Percentiles rank a stretch among this genome's conserved stretches.
These are phyloP conservation scores for Aotearoamyces nothofagi DNA, from an alignment of 2,329 filamentous ascomycete species.

Conservation along the genomic window DNA sequence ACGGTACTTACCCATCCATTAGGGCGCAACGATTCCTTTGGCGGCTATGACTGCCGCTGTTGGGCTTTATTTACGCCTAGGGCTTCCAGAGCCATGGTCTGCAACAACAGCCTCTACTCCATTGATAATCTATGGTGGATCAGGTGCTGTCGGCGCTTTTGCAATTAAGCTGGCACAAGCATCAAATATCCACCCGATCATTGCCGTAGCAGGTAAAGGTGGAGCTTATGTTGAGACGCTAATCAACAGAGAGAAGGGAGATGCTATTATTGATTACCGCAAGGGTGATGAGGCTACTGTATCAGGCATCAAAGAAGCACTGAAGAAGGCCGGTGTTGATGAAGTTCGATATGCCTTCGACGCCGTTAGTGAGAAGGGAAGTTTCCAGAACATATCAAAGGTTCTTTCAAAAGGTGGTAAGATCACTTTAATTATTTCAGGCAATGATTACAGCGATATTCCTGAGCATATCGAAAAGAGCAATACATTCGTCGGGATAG, in stretches of 20 bases:
- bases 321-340: constrained; percentile 10
- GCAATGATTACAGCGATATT: constrained; percentile 24
- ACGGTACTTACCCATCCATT: too few relatives aligned
- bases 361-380: constrained; percentile 14
- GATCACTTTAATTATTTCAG: constrained; percentile 26
- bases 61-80: constrained; percentile 22
- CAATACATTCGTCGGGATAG: constrained; percentile 11
- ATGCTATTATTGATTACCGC: constrained; percentile 40
- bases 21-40: constrained; percentile 27
- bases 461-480: constrained; percentile 10
- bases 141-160: constrained; percentile 29
- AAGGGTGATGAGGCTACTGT: constrained; percentile 28
- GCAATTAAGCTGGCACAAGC: constrained; percentile 33
- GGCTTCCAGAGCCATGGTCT: constrained; percentile 24
- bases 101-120: constrained; percentile 9
- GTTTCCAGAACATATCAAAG: constrained; percentile 13
- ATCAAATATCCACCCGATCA: constrained; percentile 40
- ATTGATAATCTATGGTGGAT: constrained; percentile 16
- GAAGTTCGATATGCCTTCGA: constrained; percentile 16
- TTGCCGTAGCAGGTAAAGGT: constrained; percentile 36
- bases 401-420: constrained; percentile 15
- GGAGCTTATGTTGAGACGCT: constrained; percentile 30
- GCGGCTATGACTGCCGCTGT: constrained; percentile 28
- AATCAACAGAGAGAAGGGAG: constrained; percentile 32
- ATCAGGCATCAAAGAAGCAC: constrained; percentile 13